Percentiles rank a stretch among this genome's conserved stretches.
Conservation (phyloP, 352 stramenopile genomes). For the Pythium guiyangense region DNA sequence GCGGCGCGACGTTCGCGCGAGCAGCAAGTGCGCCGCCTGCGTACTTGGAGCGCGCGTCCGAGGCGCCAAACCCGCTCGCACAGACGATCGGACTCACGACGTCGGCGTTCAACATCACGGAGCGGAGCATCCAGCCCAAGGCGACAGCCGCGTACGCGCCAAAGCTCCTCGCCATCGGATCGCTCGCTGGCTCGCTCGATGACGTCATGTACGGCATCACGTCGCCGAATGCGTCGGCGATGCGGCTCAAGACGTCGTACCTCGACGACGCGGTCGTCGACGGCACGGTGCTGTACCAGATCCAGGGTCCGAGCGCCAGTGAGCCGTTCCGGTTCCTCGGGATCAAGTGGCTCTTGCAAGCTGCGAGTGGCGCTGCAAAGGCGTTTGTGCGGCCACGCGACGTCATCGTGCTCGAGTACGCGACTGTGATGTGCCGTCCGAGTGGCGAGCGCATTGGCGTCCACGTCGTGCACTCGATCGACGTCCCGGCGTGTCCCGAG, state of each 20-base stretch:
- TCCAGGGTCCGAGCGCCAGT: slow-evolving; percentile 28
- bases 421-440: slow-evolving; percentile 38
- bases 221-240: slow-evolving; percentile 28
- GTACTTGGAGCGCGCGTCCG: background rate
- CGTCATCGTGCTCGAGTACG: slow-evolving; percentile 53
- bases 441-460: slow-evolving; percentile 45
- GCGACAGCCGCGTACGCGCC: slow-evolving; percentile 13
- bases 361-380: slow-evolving; percentile 24
- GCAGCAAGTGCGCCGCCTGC: background rate
- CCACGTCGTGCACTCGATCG: slow-evolving; percentile 49
- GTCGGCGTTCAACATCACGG: slow-evolving; percentile 13
- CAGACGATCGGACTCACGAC: slow-evolving; percentile 16
- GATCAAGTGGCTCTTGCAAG: slow-evolving; percentile 55
- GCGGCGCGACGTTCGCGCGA: background rate
- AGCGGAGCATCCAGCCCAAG: slow-evolving; percentile 4
- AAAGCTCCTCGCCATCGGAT: slow-evolving; percentile 34
- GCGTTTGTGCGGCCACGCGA: slow-evolving; percentile 40
- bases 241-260: slow-evolving; percentile 40
- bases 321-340: slow-evolving; percentile 53
- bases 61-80: slow-evolving; percentile 3
- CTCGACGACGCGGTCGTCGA: slow-evolving; percentile 46
- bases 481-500: slow-evolving; percentile 33
- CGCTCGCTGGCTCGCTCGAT: slow-evolving; percentile 34
- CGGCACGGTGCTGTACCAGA: slow-evolving; percentile 35
- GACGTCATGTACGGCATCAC: slow-evolving; percentile 61